Conservation (phyloP, 2,329 filamentous ascomycete genomes). For the Rhinocladiella similis region DNA sequence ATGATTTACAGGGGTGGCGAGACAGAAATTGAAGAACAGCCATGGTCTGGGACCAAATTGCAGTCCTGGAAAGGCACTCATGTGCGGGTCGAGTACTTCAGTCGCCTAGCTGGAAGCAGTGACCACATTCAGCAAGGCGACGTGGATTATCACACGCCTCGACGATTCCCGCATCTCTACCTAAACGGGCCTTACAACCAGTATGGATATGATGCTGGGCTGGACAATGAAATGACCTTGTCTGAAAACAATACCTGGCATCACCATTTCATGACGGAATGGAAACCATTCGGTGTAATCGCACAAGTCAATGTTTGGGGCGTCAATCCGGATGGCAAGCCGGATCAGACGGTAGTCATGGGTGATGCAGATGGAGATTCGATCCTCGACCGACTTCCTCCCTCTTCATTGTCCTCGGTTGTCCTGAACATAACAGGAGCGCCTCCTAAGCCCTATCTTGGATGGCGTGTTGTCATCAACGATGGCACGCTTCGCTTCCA, state of each 20-base stretch:
- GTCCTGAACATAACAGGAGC: conserved; percentile 60
- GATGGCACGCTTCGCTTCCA: conserved; percentile 56
- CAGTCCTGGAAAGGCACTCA: conserved; percentile 64
- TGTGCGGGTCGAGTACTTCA: conserved; percentile 65
- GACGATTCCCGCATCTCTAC: conserved; percentile 63
- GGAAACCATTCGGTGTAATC: conserved; percentile 50
- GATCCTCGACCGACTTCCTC: conserved; percentile 62
- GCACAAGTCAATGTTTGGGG: conserved; percentile 68
- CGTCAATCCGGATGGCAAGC: conserved; percentile 62
- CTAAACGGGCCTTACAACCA: conserved; percentile 64
- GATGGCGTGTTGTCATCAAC: conserved; percentile 57
- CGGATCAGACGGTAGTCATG: conserved; percentile 59
- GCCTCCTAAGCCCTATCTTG: conserved; percentile 56
- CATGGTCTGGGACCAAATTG: conserved; percentile 59
- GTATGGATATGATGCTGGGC: conserved; percentile 63
- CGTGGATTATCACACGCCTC: conserved; percentile 39
- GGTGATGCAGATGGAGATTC: conserved; percentile 63
- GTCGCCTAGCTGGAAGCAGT: conserved; percentile 58
- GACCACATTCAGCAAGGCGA: conserved; percentile 63
- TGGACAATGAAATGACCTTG: conserved; percentile 55
- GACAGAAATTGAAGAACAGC: conserved; percentile 46
- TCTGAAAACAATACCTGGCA: conserved; percentile 55
- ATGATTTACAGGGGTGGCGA: conserved; percentile 55
- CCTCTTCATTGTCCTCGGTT: conserved; percentile 56
- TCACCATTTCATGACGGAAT: conserved; percentile 63